These are phyloP conservation scores for Mycena capillaripes DNA, from an alignment of 768 basidiomycete species.

Conservation along the genomic window DNA sequence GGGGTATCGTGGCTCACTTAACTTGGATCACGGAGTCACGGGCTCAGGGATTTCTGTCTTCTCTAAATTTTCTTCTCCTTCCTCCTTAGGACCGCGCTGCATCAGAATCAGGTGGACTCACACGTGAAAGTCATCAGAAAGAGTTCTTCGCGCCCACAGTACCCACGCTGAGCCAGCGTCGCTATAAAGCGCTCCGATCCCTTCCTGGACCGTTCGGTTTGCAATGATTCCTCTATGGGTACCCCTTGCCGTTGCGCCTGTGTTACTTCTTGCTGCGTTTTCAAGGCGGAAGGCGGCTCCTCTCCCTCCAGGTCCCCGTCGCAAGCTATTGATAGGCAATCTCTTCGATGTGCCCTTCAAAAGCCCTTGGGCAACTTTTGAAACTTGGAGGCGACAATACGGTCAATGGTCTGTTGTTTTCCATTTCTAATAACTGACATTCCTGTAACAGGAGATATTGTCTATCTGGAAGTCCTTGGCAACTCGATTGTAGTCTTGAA, in stretches of 20 bases:
- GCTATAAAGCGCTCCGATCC: too few relatives aligned
- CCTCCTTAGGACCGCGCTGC: too few relatives aligned
- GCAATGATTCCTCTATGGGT: neutral
- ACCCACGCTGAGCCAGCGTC: too few relatives aligned
- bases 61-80: too few relatives aligned
- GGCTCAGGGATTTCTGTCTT: too few relatives aligned
- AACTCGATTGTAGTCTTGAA: constrained; percentile 40
- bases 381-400: constrained; percentile 1
- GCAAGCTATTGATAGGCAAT: constrained; percentile 12
- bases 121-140: too few relatives aligned
- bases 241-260: neutral
- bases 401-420: neutral
- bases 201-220: too few relatives aligned
- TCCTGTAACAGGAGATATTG: constrained; percentile 33
- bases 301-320: constrained; percentile 5
- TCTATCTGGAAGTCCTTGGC: constrained; percentile 42
- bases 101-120: too few relatives aligned
- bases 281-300: neutral
- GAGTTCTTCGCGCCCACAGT: too few relatives aligned
- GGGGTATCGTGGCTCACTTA: too few relatives aligned
- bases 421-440: neutral
- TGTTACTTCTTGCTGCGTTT: neutral
- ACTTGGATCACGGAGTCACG: too few relatives aligned
- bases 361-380: constrained; percentile 4
- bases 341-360: constrained; percentile 9